Conservation (phyloP, 768 basidiomycete genomes). For the Phanerochaete carnosa region DNA sequence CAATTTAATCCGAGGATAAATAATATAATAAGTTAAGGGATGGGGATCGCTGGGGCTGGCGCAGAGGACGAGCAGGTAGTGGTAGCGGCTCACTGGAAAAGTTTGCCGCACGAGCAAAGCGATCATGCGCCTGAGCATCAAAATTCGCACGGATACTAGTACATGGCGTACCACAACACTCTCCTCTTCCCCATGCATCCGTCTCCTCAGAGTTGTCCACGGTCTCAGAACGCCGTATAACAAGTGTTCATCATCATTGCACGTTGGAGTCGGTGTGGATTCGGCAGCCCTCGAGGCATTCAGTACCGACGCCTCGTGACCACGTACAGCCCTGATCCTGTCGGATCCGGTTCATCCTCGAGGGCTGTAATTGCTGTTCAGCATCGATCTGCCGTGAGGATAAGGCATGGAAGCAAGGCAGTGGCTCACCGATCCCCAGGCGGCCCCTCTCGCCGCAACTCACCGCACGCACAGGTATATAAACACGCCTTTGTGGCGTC, state of each 20-base stretch:
- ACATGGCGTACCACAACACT: too few relatives aligned
- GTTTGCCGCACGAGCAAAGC: too few relatives aligned
- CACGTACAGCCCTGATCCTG: too few relatives aligned
- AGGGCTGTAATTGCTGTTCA: background rate
- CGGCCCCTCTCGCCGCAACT: background rate
- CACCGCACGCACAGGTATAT: background rate
- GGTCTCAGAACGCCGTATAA: background rate
- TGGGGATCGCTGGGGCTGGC: too few relatives aligned
- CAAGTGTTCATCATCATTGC: background rate
- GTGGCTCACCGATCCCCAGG: background rate
- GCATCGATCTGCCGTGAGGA: background rate
- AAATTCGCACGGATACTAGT: too few relatives aligned
- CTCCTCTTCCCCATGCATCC: background rate
- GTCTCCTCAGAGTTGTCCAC: background rate
- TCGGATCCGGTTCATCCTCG: background rate
- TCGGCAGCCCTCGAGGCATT: background rate
- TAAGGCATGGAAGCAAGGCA: background rate
- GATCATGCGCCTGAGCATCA: too few relatives aligned
- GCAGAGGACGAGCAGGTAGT: too few relatives aligned
- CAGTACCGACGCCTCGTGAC: background rate
- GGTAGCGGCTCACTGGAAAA: too few relatives aligned
- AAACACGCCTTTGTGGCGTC: background rate
- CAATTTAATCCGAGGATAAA: background rate
- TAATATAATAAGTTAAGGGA: background rate
- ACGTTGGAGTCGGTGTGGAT: background rate